These are phyloP conservation scores for Mortierella sp. DNA, from an alignment of 371 early-diverging fungal genomes.

Conservation along the genomic window DNA sequence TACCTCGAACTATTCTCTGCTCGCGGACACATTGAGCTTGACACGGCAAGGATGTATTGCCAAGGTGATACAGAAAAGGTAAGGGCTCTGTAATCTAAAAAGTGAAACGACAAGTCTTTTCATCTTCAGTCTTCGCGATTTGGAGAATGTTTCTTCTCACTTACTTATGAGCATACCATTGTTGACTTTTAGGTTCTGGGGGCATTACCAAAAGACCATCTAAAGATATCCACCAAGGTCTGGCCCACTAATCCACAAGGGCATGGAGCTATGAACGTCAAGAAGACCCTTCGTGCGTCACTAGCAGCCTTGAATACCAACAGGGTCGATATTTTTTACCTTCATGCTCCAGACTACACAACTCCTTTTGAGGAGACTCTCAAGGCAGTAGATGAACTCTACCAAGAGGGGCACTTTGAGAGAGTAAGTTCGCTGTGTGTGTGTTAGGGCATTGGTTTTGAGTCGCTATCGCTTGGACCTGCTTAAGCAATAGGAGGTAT, in stretches of 20 bases:
- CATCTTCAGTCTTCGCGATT: no score
- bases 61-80: constrained; percentile 45
- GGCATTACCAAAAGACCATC: neutral
- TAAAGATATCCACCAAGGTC: constrained; percentile 57
- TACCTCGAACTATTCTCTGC: constrained; percentile 20
- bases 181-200: constrained; percentile 12
- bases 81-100: constrained; percentile 13
- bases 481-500: no score
- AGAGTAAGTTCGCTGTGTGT: constrained; percentile 19
- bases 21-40: constrained; percentile 34
- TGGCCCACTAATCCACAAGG: constrained; percentile 58
- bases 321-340: constrained; percentile 60
- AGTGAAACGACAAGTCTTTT: neutral
- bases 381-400: constrained; percentile 56
- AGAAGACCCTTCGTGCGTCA: constrained; percentile 43
- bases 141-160: no score
- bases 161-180: no score
- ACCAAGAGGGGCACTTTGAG: constrained; percentile 55
- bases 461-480: no score
- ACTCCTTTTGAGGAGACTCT: constrained; percentile 57
- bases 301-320: constrained; percentile 45
- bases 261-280: constrained; percentile 58
- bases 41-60: constrained; percentile 46
- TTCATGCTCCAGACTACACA: constrained; percentile 60
- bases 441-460: no score